Percentiles rank a stretch among this genome's conserved stretches.
phyloP scores from a whole-genome alignment of 176 grass and related monocot genomes.

The Avena sativa region DNA sequence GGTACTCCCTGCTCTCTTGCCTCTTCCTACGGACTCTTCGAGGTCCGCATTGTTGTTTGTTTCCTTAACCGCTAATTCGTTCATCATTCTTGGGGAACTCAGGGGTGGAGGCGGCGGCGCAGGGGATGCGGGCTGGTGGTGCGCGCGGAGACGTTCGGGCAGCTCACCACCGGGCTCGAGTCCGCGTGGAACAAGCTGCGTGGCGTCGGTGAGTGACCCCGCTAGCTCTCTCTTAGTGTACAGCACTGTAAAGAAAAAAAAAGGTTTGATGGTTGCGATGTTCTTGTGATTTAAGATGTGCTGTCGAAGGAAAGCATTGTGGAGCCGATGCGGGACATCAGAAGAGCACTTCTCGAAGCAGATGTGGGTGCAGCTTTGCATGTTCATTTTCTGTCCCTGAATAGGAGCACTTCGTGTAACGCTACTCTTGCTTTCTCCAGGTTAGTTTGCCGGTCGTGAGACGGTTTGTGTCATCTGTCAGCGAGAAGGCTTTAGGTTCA shows the following conservation, averaged over 20 bases:
- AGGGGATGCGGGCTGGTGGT: conserved; percentile 56
- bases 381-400: background rate
- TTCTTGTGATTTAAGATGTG: conserved; percentile 57
- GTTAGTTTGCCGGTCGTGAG: conserved; percentile 90
- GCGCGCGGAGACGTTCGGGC: conserved; percentile 94
- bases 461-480: conserved; percentile 42
- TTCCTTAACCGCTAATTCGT: background rate
- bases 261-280: background rate
- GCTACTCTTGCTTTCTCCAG: conserved; percentile 53
- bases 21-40: background rate
- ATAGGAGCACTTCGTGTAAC: background rate
- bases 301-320: conserved; percentile 84
- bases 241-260: background rate
- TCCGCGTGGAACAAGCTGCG: conserved; percentile 97
- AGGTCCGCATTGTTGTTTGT: background rate
- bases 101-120: conserved; percentile 38
- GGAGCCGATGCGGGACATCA: conserved; percentile 93
- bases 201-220: conserved; percentile 67
- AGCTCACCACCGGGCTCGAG: conserved; percentile 90
- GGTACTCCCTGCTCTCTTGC: background rate
- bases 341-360: conserved; percentile 91
- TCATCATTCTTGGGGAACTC: background rate
- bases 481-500: too few relatives aligned
- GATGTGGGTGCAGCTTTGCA: conserved; percentile 56
- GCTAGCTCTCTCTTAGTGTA: background rate